Evolutionary conservation across 345 rosid species (phyloP), one percentile per base, ranked within the genome.

Genomic region (Angophora floribunda): DNA sequence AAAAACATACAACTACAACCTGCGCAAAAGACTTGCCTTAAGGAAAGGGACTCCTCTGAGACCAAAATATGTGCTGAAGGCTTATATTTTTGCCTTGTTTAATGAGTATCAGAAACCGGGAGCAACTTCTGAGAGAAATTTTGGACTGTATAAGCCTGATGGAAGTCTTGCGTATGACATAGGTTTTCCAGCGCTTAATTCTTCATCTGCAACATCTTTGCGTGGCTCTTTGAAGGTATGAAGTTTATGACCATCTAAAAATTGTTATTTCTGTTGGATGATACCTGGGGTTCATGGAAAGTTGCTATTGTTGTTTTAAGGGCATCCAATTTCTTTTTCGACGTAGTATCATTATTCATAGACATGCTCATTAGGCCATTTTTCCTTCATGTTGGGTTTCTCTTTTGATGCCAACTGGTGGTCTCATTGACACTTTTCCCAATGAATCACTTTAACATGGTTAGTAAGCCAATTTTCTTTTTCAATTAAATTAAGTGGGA

Each of bases 21-120:
- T 98, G 85, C 94, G 98, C 85, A 98, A 98, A 90, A 93, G 99
- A 91, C 98, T 98, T 87, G 99, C 99, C 8, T 95, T 95, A 91
- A 97, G 85, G 96, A 98, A 98, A 90, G 99, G 99, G 85, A 98
- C 99, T 55, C 99, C 99, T 70, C 88, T 91, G 65, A 94, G 99
- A 90, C 99, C 99, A 2, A 95, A 95, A 89, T 90, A 9, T 13
- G 90, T 91, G n/a, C 89, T 98, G 51, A 98, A 94, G 94, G 99
- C 95, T 45, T 98, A 98, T 88, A 89, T 98, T 88, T 98, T 98
- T 93, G 99, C 99, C 1, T 52, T 95, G 51, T 98, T 98, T 90
- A 98, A 98, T 53, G 99, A 98, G 92, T 47, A 98, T 91, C 82
- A 51, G 88, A 98, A 98, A 91, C 89, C 97, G 7, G 99, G 99